Evolutionary conservation across 345 rosid genomes (phyloP).

Genomic region (Populus ilicifolia): DNA sequence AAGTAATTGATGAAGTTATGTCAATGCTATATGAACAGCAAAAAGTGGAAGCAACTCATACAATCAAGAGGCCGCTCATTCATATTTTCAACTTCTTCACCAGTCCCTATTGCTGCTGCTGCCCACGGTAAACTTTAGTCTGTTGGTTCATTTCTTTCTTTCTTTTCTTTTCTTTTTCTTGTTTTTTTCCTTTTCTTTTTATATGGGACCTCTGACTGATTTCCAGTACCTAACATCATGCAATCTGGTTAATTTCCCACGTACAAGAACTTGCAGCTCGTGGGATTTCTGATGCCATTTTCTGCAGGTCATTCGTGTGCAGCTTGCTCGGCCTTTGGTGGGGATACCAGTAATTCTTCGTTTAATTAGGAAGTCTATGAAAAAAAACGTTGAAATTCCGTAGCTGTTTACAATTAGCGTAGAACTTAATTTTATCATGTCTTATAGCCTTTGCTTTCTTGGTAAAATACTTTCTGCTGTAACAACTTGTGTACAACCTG

Average conservation of each 20-base stretch:
- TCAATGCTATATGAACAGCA: conserved; percentile 42
- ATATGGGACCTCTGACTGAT: background rate
- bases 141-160: background rate
- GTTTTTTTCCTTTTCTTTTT: too few species aligned
- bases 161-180: too few species aligned
- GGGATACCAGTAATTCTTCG: background rate
- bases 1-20: background rate
- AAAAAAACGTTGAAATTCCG: too few species aligned
- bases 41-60: conserved; percentile 86
- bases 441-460: background rate
- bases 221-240: background rate
- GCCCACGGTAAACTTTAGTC: conserved; percentile 53
- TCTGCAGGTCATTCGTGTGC: background rate
- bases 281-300: background rate
- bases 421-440: background rate
- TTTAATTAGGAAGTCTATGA: background rate
- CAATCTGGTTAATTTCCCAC: background rate
- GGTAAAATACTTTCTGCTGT: conserved; percentile 1
- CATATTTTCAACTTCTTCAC: conserved; percentile 81
- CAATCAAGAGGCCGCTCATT: conserved; percentile 87
- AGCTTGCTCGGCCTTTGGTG: background rate
- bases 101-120: conserved; percentile 82
- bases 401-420: background rate
- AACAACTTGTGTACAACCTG: conserved; percentile 21
- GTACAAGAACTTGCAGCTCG: background rate